Evolutionary conservation across 495 filamentous ascomycete genomes (phyloP), one percentile per base, ranked within the genome.

Genomic region (Penicillium psychrofluorescens): DNA sequence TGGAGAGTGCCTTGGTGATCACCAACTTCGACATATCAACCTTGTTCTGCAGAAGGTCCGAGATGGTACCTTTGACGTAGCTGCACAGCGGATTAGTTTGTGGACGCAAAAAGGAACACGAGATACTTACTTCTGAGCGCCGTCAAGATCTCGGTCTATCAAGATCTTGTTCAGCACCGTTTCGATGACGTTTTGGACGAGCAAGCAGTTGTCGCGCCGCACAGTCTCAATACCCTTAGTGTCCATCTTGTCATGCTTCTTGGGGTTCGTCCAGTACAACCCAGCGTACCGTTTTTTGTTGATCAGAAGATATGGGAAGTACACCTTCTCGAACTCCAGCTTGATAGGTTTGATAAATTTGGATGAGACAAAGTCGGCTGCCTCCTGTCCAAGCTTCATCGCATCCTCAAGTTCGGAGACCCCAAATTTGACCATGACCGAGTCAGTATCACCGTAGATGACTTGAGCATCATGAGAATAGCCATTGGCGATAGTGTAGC

Each of bases 211-310:
- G 59, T 99, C 92, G 74, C 92, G 74, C 29, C 92, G 80, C 35
- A 99, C 94, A 6, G 92, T 99, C 67, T 99, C 92, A 52, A 99
- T 96, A 73, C 92, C 92, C 63, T 99, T 99, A 53, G 85, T 95
- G 59, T 99, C 92, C 94, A 99, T 97, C 74, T 99, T 99, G 72
- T 99, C 92, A 53, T 81, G 90, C 61, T 94, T 95, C n/a, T 88
- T 78, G 0, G 92, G 78, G 36, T 84, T 89, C 13, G 94, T 97
- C 90, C 91, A 99, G 68, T 90, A 97, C 11, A 99, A 71, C 29
- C 92, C 92, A 10, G 92, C 92, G 52, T 99, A 99, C 43, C 92
- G 85, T 76, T 99, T 99, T 69, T 99, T 99, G 79, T 99, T 99
- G 79, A 99, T 99, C 35, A 99, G 74, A 29, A 99, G 76, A 61